phyloP scores from a whole-genome alignment of 305 asterid genomes.

The Striga hermonthica region DNA sequence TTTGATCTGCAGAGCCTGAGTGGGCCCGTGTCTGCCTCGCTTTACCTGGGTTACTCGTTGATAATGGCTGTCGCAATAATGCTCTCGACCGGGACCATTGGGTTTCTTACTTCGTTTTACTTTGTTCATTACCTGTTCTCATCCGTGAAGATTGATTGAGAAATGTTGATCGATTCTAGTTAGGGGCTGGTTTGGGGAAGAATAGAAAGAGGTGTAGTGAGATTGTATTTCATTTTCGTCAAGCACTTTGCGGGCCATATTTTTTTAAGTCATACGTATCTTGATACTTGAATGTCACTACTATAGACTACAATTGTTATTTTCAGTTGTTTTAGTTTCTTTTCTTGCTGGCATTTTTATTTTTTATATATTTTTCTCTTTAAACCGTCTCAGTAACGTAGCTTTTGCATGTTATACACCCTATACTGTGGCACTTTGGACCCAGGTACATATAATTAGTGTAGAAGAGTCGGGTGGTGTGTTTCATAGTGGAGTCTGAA shows the following conservation, averaged over 20 bases:
- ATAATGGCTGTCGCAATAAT: conserved; percentile 73
- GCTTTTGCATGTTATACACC: no score
- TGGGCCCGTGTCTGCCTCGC: conserved; percentile 73
- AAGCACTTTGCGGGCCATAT: background rate
- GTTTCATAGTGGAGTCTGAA: no score
- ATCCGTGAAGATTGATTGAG: conserved; percentile 74
- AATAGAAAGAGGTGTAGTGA: background rate
- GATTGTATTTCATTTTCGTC: no score
- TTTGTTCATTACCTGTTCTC: conserved; percentile 77
- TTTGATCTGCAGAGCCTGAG: conserved; percentile 79
- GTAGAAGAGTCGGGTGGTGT: no score
- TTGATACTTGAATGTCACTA: background rate
- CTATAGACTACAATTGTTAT: background rate
- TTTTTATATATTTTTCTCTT: no score
- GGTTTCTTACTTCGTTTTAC: conserved; percentile 70
- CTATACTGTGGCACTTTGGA: no score
- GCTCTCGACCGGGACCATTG: conserved; percentile 75
- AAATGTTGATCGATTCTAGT: background rate
- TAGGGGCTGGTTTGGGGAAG: background rate
- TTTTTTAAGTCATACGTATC: background rate
- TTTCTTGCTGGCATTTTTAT: background rate
- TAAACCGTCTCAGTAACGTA: no score
- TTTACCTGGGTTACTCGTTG: conserved; percentile 71
- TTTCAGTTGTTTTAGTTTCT: background rate
- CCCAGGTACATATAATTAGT: no score